phyloP scores from a whole-genome alignment of 495 filamentous ascomycete genomes.

The Thozetella sp. region DNA sequence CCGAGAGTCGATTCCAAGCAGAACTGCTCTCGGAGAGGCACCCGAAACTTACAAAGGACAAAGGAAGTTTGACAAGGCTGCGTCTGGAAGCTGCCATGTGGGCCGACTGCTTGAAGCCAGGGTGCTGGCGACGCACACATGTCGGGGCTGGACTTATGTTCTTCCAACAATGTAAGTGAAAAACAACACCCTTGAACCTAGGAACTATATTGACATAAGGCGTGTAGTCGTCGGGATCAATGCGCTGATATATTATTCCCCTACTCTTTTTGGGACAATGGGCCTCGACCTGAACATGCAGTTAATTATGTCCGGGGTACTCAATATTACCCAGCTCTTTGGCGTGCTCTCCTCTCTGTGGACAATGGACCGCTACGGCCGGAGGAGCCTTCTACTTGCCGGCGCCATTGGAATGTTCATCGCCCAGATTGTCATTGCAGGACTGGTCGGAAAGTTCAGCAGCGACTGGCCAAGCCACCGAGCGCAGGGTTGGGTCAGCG shows the following conservation, averaged over 20 bases:
- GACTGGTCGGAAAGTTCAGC: background rate
- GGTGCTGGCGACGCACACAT: background rate
- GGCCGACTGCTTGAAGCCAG: background rate
- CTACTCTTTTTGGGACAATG: background rate
- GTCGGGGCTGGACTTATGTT: background rate
- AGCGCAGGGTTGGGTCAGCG: background rate
- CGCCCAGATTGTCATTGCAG: background rate
- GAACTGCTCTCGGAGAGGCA: background rate
- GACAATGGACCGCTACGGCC: background rate
- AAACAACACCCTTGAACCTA: background rate
- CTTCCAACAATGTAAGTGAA: background rate
- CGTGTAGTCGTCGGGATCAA: background rate
- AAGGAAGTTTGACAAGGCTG: background rate
- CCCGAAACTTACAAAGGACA: background rate
- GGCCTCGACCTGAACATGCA: background rate
- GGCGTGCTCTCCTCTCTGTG: background rate
- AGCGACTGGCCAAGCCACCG: background rate
- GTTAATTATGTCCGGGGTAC: background rate
- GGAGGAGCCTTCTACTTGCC: background rate
- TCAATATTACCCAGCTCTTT: conserved; percentile 2
- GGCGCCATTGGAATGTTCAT: background rate
- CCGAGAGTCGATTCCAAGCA: background rate
- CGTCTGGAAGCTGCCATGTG: background rate
- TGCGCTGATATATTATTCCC: background rate
- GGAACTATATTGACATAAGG: background rate